Evolutionary conservation across 306 rosid genomes (phyloP), one percentile per base, ranked within the genome.

Genomic region (Cucurbita pepo): DNA sequence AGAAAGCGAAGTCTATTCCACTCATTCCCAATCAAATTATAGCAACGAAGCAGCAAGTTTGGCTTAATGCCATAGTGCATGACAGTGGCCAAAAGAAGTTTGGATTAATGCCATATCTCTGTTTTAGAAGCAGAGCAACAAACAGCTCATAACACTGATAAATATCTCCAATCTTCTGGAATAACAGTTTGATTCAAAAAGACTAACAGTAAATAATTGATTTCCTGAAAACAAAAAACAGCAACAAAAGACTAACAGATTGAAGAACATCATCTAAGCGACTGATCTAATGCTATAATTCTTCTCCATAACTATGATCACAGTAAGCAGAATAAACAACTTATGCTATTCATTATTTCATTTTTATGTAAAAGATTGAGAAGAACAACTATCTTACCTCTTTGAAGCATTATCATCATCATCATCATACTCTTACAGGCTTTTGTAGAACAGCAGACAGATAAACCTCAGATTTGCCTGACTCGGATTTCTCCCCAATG

Each of bases 401-500:
- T 78, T 8, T 14, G 56, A 47, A 50, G 58, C 50, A 45, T 76
- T 56, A 47, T 70, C 50, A 73, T 21, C 22, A 21, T 21, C 25
- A 25, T 67, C 47, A 78, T 84, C 80, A 90, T 75, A 83, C 86
- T 79, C 97, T 93, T 15, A 83, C 84, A 36, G 96, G 95, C 82
- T 94, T 94, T 78, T 90, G 95, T 70, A 94, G 82, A 56, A 89
- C 92, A 12, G 99, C 95, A 45, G 97, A 94, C 59, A 94, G 83
- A 37, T 87, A 84, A 55, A 81, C 82, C 74, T 80, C 88, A 11
- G 85, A 75, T 84, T 85, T 88, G 11, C 85, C 88, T 4, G 71
- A 30, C 45, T 85, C 91, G 8, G 72, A 76, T 76, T 82, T 89
- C 77, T 92, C 96, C 60, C 96, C 97, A 50, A 85, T 88, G 43